Evolutionary conservation across 139 green algal species (phyloP), one percentile per base, ranked within the genome.

Genomic region (Micractinium conductrix): DNA sequence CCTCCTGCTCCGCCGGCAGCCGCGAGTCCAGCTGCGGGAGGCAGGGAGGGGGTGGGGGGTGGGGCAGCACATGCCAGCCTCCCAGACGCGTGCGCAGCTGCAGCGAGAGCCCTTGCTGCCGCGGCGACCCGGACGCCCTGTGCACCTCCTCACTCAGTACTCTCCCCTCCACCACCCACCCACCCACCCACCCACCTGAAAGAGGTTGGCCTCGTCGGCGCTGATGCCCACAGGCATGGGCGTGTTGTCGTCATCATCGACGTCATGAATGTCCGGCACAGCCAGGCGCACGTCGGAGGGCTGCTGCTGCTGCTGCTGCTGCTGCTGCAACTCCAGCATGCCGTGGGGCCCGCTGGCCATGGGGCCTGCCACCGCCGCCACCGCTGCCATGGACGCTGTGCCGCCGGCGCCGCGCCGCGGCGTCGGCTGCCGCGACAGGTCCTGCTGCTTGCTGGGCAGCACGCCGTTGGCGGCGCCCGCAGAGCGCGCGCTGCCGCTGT

Each of bases 181-280:
- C 62, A 38, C 26, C 4, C 62, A 48, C n/a, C n/a, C 2, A 30
- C 74, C 8, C 53, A 81, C 74, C 45, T 81, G 74, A 53, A 81
- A 81, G 33, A 70, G 44, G 12, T 81, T 48, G 8, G 74, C 55
- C 35, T 81, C 74, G 37, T 81, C 74, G 10, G 74, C 74, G 22
- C 53, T 42, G 74, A 81, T 81, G 74, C 30, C 74, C 50, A 81
- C 35, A 24, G 74, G 74, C 74, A 81, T 81, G 74, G 74, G 74
- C 1, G 74, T 81, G 74, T 62, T 53, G 55, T 81, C 74, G 4
- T 81, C 74, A 2, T 81, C 4, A 28, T 71, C 63, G 30, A n/a
- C 42, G 63, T 42, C 63, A 38, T 71, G 63, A 7, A 40, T 3
- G n/a, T 35, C 28, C 40, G 8, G 63, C 63, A 71, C 42, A 35